Evolutionary conservation across 257 asterid genomes (phyloP), one percentile per base, ranked within the genome.

Genomic region (Buddleja alternifolia): DNA sequence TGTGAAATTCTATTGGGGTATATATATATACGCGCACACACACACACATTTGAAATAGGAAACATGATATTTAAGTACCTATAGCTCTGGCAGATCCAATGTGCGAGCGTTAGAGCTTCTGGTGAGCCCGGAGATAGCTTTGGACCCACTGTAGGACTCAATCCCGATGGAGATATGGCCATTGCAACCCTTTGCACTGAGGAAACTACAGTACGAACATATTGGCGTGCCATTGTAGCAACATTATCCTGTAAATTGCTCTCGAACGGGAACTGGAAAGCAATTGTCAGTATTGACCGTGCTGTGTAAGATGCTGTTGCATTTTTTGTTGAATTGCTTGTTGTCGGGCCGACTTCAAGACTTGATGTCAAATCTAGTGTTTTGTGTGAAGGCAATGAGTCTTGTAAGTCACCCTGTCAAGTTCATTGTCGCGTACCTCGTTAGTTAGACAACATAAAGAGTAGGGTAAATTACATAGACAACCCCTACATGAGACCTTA

Each of bases 71-170:
- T 29, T 29, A 29, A 29, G 20, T 74, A 81, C 99, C 96, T 86
- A 73, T 88, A 88, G 89, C 99, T 92, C 76, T 86, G 97, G 81
- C 93, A 92, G 72, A 95, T 89, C 99, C 99, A 95, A 57, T 83
- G 92, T 16, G 97, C 96, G 8, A 95, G 85, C 1, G 99, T 90
- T 0, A 86, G 79, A 65, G 97, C 99, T 82, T 91, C 98, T 0
- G 99, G 99, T 60, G 96, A 95, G 73, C 85, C 82, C 1, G 90
- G 86, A 65, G 93, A 81, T 21, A 84, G 83, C 74, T 81, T 92
- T 15, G 89, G 79, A 4, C 88, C 84, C 0, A 76, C 53, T 0
- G 85, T 29, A 55, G 97, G 90, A 71, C 84, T 70, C 62, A 73
- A 60, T 67, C 93, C 90, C 0, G 97, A 76, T 0, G 97, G 98